Evolutionary conservation across 2,329 filamentous ascomycete species (phyloP).

Genomic region (Magnaporthales sp.): DNA sequence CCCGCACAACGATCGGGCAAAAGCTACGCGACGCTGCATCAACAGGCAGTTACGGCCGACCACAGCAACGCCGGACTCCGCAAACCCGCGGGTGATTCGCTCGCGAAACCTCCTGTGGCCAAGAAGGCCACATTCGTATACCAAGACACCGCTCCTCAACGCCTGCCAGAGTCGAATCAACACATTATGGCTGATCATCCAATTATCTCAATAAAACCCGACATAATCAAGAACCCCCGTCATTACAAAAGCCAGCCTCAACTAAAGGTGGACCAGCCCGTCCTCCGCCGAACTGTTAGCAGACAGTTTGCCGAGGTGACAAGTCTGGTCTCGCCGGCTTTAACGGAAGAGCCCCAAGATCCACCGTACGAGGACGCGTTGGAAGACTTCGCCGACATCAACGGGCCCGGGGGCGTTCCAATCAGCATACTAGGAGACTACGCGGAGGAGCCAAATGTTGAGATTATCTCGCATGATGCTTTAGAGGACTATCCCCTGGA

Average conservation of each 20-base stretch:
- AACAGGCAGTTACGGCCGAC: constrained; percentile 6
- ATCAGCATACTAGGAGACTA: not conserved
- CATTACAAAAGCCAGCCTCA: constrained; percentile 47
- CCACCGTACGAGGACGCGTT: constrained; percentile 35
- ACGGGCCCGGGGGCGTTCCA: constrained; percentile 54
- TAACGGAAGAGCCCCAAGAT: constrained; percentile 25
- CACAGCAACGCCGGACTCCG: constrained; percentile 5
- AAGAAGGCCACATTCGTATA: constrained; percentile 20
- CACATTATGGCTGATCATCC: not conserved
- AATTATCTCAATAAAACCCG: not conserved
- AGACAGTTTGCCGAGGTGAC: constrained; percentile 21
- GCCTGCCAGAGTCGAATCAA: not conserved
- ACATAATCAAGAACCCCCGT: constrained; percentile 24
- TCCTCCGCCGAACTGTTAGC: constrained; percentile 35
- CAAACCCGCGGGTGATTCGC: constrained; percentile 4
- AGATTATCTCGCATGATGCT: not conserved
- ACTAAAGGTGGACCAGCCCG: constrained; percentile 33
- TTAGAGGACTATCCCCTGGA: constrained; percentile 9
- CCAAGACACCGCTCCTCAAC: constrained; percentile 5
- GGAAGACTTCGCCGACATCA: constrained; percentile 43
- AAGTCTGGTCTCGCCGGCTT: constrained; percentile 10
- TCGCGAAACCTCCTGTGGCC: constrained; percentile 11
- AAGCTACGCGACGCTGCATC: constrained; percentile 11
- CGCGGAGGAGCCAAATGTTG: constrained; percentile 2
- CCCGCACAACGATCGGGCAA: constrained; percentile 23